Evolutionary conservation across 1,284 basidiomycete genomes (phyloP), one percentile per base, ranked within the genome.

Genomic region (Abortiporus biennis): DNA sequence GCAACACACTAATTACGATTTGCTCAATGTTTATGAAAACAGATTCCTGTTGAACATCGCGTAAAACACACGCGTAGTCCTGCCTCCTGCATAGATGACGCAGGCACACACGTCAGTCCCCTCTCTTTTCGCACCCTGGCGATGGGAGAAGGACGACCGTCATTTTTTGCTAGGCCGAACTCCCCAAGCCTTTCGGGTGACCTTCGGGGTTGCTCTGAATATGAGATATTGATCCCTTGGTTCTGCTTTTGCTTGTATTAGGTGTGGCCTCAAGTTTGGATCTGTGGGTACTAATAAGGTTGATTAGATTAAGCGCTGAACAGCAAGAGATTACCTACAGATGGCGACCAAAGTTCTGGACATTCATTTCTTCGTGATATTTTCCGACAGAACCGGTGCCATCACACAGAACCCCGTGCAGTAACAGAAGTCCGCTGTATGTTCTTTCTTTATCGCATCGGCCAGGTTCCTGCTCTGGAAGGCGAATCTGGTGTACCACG

Each of bases 351-450:
- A 33, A 29, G 16, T 22, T 6, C 35, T 43, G 23, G 40, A 15
- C 40, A 13, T 38, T 19, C 23, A 23, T 5, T 17, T 15, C 44
- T 37, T 46, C 36, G 32, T 36, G 45, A 38, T 38, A 24, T 34
- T 32, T 20, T 42, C 45, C 45, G 45, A 38, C 41, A 31, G n/a
- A 36, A 38, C 20, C 45, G 45, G 45, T 23, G 33, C 29, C 38
- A 36, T 31, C 20, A 25, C 22, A 11, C n/a, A n/a, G n/a, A n/a
- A n/a, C n/a, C n/a, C n/a, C n/a, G n/a, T n/a, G n/a, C n/a, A n/a
- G n/a, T n/a, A n/a, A n/a, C n/a, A n/a, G n/a, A n/a, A n/a, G n/a
- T n/a, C n/a, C n/a, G 38, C 25, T 25, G 17, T 37, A 12, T 11
- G 22, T n/a, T 40, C 6, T 11, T 35, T 11, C 33, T 15, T 16